Evolutionary conservation across 305 asterid genomes (phyloP).

Genomic region (Solanum hybrid): DNA sequence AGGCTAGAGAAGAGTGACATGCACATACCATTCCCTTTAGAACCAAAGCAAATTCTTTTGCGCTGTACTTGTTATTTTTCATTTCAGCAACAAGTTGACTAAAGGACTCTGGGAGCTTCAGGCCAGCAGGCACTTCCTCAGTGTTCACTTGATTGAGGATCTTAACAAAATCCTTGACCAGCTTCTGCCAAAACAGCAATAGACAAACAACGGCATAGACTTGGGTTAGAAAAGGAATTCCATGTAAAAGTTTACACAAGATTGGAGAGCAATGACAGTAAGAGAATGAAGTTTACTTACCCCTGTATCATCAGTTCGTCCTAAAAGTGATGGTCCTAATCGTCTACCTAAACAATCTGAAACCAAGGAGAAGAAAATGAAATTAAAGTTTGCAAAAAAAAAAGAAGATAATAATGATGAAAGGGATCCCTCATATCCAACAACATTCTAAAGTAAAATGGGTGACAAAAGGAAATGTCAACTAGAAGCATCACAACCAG

Average conservation of each 20-base stretch:
- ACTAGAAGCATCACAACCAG: not conserved
- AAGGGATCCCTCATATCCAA: not conserved
- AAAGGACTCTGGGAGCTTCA: constrained; percentile 91
- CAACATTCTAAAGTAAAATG: not conserved
- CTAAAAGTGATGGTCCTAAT: constrained; percentile 91
- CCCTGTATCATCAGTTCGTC: constrained; percentile 89
- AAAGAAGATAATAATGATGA: not conserved
- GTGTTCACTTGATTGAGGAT: constrained; percentile 81
- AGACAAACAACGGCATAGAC: constrained; percentile 16
- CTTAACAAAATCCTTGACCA: constrained; percentile 78
- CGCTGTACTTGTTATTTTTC: constrained; percentile 63
- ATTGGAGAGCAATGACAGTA: not conserved
- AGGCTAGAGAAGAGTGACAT: not conserved
- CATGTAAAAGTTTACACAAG: not conserved
- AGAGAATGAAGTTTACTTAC: constrained; percentile 26
- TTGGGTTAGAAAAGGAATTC: constrained; percentile 1
- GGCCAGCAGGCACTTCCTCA: constrained; percentile 73
- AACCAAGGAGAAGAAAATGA: constrained; percentile 9
- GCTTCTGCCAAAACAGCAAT: constrained; percentile 46
- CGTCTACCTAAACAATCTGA: constrained; percentile 97
- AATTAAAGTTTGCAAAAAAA: constrained; percentile 1
- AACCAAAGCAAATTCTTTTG: constrained; percentile 83
- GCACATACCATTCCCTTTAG: constrained; percentile 88
- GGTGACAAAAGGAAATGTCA: not conserved
- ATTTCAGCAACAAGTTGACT: constrained; percentile 84